Evolutionary conservation across 345 rosid genomes (phyloP).

Genomic region (Turnera subulata): DNA sequence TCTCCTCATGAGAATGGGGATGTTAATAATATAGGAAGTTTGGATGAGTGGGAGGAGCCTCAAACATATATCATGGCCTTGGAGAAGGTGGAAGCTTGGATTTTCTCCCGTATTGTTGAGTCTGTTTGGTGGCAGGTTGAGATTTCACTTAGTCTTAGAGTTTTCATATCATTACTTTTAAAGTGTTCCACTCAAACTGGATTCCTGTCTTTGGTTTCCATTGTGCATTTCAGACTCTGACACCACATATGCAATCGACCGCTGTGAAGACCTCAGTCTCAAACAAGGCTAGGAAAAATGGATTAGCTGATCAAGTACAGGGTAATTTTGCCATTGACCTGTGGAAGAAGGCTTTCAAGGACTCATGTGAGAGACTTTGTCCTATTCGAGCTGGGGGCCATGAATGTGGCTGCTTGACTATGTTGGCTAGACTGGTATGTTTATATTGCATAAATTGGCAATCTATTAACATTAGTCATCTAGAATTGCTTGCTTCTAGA

Average conservation of each 20-base stretch:
- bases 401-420: neutral
- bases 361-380: neutral
- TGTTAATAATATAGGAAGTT: conserved; percentile 6
- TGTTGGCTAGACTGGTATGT: neutral
- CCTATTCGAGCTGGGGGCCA: neutral
- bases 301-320: neutral
- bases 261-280: neutral
- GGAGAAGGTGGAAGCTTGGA: neutral
- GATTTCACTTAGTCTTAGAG: neutral
- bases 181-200: neutral
- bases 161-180: neutral
- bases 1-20: conserved; percentile 14
- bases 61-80: neutral
- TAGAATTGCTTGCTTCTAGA: too few species aligned
- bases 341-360: neutral
- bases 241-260: neutral
- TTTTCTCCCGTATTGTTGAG: neutral
- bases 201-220: neutral
- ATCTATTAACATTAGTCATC: too few species aligned
- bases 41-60: conserved; percentile 35
- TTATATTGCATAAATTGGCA: neutral
- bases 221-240: neutral
- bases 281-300: neutral
- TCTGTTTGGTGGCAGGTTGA: neutral
- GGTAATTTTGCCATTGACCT: neutral